Percentiles rank a stretch among this genome's conserved stretches.
These are phyloP conservation scores for Leucocoprinus sp. DNA, from an alignment of 768 basidiomycete species.

Conservation along the genomic window DNA sequence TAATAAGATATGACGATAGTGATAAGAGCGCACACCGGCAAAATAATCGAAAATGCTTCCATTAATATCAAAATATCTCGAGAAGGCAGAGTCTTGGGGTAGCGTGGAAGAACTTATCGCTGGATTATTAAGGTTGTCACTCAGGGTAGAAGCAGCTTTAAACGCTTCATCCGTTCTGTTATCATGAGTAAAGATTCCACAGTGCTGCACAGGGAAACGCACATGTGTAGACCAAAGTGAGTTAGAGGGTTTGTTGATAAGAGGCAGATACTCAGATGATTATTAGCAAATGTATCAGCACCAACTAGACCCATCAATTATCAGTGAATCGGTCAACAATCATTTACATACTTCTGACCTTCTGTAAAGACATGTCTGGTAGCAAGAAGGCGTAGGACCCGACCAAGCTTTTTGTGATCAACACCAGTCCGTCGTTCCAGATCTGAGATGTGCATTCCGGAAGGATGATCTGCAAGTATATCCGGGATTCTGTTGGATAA, in stretches of 20 bases:
- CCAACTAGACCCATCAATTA: conserved; percentile 21
- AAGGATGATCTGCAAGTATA: conserved; percentile 24
- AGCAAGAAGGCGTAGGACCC: conserved; percentile 31
- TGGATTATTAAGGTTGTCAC: conserved; percentile 28
- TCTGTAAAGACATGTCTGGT: conserved; percentile 31
- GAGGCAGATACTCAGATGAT: conserved; percentile 25
- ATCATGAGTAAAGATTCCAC: neutral
- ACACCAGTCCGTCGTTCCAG: conserved; percentile 23
- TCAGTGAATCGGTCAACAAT: neutral
- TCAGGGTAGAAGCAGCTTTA: conserved; percentile 20
- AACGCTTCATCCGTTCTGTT: conserved; percentile 16
- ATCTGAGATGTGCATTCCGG: conserved; percentile 28
- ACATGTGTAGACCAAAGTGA: conserved; percentile 21
- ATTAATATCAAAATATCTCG: conserved; percentile 16
- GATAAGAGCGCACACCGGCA: conserved; percentile 14
- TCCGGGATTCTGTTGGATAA: conserved; percentile 30
- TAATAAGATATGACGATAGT: neutral
- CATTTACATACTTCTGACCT: conserved; percentile 13
- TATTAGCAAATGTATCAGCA: conserved; percentile 29
- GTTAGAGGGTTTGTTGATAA: conserved; percentile 20
- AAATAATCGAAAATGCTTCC: conserved; percentile 19
- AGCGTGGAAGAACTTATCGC: conserved; percentile 22
- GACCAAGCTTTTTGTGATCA: conserved; percentile 27
- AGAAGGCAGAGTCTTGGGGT: conserved; percentile 20
- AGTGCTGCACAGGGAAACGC: neutral